Conservation (phyloP, 2,329 filamentous ascomycete species). For the Hawksworthiomyces lignivorus region DNA sequence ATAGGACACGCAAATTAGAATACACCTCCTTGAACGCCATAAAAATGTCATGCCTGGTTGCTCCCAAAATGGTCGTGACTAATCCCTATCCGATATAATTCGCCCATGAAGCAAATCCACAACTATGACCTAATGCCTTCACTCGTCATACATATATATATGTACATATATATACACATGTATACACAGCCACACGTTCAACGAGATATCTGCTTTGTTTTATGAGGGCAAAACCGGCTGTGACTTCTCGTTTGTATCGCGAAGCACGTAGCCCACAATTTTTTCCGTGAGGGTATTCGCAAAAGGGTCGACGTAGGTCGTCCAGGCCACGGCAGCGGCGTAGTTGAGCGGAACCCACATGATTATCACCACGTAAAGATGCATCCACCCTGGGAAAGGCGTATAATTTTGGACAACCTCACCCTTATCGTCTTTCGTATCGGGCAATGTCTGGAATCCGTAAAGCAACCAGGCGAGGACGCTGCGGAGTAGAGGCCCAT, state of each 20-base stretch:
- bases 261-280: conserved; percentile 18
- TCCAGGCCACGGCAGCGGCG: conserved; percentile 41
- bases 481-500: conserved; percentile 53
- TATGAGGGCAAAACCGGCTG: conserved; percentile 6
- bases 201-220: too few relatives aligned
- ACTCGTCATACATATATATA: too few relatives aligned
- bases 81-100: too few relatives aligned
- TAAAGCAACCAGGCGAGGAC: conserved; percentile 55
- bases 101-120: too few relatives aligned
- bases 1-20: too few relatives aligned
- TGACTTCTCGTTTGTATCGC: conserved; percentile 17
- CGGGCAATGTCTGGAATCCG: conserved; percentile 30
- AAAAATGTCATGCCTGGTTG: too few relatives aligned
- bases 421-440: conserved; percentile 28
- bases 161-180: too few relatives aligned
- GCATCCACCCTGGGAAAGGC: conserved; percentile 26
- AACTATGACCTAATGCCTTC: too few relatives aligned
- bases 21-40: too few relatives aligned
- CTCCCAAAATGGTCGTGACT: too few relatives aligned
- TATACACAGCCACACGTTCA: too few relatives aligned
- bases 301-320: conserved; percentile 44
- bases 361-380: conserved; percentile 30
- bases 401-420: conserved; percentile 15
- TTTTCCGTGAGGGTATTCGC: conserved; percentile 37
- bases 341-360: conserved; percentile 42